Base-by-base conservation (phyloP, 2,329 filamentous ascomycete species). In the Pyrenophora seminiperda region DNA sequence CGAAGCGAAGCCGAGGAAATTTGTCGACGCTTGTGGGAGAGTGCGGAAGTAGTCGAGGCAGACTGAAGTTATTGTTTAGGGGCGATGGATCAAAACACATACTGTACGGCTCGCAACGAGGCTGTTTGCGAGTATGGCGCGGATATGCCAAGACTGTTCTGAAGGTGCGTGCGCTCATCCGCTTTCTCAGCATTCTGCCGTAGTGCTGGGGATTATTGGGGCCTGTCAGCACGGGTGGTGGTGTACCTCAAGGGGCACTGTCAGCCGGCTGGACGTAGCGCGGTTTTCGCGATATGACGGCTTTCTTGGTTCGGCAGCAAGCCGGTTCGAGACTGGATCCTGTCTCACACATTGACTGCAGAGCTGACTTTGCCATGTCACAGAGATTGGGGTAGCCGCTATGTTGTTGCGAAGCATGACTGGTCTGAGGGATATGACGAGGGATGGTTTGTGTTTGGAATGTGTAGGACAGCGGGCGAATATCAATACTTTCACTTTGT, bases 1-100 rank as follows among this genome's bases (percentile, higher is more conserved):
- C 53, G 69, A 37, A 67, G 66, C 47, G 71, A 73, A 47, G 70
- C 67, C 2, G 70, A 72, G 52, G 72, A 75, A 43, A 66, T 75
- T 27, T 75, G 73, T 58, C 66, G 73, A 13, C 56, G 73, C 29
- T 53, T 75, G 54, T 75, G 73, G 73, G 72, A 74, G 48, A 70
- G 71, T 47, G 62, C 63, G 13, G 70, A 74, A 55, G 58, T 67
- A 36, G 67, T 66, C 17, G 69, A 72, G 39, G 66, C 63, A 9
- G 71, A 73, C 42, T 73, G 68, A 73, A 37, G 38, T 19, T 45
- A 15, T 29, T 32, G 24, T 33, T 17, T 37, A 4, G 41, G 14
- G 31, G 27, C 33, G 42, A 53, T 56, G 17, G 42, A 37, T 50
- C 49, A 22, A 45, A 37, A 52, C 49, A 22, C 24, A 9, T 10